A percentile compares a stretch with the other conserved stretches of the same genome.
phyloP scores from a whole-genome alignment of 2,329 filamentous ascomycete genomes.

The Clarireedia hainanense region DNA sequence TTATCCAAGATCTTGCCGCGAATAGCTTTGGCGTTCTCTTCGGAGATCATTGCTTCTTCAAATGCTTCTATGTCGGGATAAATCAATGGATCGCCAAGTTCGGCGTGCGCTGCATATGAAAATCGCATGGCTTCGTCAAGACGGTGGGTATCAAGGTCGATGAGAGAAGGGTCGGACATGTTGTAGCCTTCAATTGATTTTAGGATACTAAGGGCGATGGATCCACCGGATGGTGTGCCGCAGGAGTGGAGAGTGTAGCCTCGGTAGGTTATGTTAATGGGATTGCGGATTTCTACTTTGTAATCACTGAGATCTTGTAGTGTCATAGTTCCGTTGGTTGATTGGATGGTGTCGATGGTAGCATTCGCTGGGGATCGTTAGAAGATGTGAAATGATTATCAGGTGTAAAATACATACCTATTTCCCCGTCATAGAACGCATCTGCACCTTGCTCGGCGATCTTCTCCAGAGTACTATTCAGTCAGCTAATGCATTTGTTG shows the following conservation, averaged over 20 bases:
- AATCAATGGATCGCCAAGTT: conserved; percentile 76
- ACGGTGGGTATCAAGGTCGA: conserved; percentile 53
- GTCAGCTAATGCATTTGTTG: background rate
- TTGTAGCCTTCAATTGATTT: conserved; percentile 70
- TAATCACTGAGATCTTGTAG: conserved; percentile 58
- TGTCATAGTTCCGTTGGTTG: conserved; percentile 59
- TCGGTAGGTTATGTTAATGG: conserved; percentile 56
- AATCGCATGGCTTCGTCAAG: conserved; percentile 86
- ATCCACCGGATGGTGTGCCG: conserved; percentile 70
- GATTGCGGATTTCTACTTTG: conserved; percentile 52
- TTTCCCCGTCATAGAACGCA: conserved; percentile 54
- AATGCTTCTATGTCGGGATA: conserved; percentile 54
- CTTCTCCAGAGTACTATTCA: conserved; percentile 45
- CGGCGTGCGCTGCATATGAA: conserved; percentile 71
- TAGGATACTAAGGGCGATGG: conserved; percentile 56
- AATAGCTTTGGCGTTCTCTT: conserved; percentile 49
- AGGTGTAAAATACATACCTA: conserved; percentile 27
- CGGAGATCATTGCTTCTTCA: conserved; percentile 60
- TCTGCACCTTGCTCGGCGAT: conserved; percentile 52
- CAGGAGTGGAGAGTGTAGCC: conserved; percentile 63
- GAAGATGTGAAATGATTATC: background rate
- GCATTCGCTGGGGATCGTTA: conserved; percentile 38
- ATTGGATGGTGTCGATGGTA: conserved; percentile 50
- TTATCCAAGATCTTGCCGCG: conserved; percentile 63
- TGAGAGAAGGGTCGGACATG: conserved; percentile 48